Evolutionary conservation across 1,284 basidiomycete genomes (phyloP), one percentile per base, ranked within the genome.

Genomic region (Malassezia equina): DNA sequence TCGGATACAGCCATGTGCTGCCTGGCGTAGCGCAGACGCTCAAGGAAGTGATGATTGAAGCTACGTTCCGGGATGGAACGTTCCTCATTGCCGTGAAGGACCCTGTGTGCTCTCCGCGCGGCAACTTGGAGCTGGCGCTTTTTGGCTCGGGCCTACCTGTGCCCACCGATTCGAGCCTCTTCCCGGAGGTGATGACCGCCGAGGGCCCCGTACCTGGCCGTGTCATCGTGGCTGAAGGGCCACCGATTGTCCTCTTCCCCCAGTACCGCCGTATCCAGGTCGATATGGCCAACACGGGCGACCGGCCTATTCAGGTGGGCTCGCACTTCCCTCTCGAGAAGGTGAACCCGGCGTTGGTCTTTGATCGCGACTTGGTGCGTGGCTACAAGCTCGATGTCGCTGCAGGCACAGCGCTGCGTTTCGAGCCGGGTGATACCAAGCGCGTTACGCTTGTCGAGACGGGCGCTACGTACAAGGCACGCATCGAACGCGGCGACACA

Each of bases 341-440:
- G 77, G 86, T 86, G 13, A 99, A 98, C 76, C 77, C 82, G 1
- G 78, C 81, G 0, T 81, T 99, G 7, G 78, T 79, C 2, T 96
- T 98, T 66, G 90, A 95, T 76, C 84, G 94, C 13, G 77, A 77
- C 1, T 79, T 82, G 51, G 82, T 90, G 0, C 85, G 91, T 57
- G 88, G 87, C 4, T 90, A 83, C 67, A 82, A 87, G 15, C 82
- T 99, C 3, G 90, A 98, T 74, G 91, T 96, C 47, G 79, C 90
- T 0, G 85, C 94, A 0, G 93, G 90, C 7, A 96, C 90, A 0
- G 91, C 94, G 1, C 86, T 95, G 5, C 84, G 94, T 17, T 98
- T 98, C 73, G 94, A 99, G 73, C 93, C 94, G 0, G 90, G 90
- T 7, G 89, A 94, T 67, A 75, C 77, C 25, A 90, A 90, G 77